These are phyloP conservation scores for Plasmodium reichenowi DNA, from an alignment of 169 alveolate genomes.

Conservation along the genomic window DNA sequence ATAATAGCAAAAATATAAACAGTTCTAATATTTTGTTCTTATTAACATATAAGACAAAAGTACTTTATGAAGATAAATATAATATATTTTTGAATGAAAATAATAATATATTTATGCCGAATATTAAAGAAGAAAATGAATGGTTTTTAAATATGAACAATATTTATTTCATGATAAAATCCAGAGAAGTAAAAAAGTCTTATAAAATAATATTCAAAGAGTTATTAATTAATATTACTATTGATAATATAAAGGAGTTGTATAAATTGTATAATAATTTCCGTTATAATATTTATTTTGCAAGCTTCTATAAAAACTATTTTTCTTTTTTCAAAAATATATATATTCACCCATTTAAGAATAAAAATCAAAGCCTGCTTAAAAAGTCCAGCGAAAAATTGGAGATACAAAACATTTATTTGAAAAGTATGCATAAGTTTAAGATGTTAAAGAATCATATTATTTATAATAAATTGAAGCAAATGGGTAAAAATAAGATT, in stretches of 20 bases:
- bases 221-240: slow-evolving; percentile 29
- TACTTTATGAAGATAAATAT: slow-evolving; percentile 45
- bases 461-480: slow-evolving; percentile 12
- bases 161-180: slow-evolving; percentile 15
- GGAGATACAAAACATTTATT: slow-evolving; percentile 32
- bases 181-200: slow-evolving; percentile 6
- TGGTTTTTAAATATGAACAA: slow-evolving; percentile 45
- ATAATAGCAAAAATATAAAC: neutral
- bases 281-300: slow-evolving; percentile 53
- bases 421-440: slow-evolving; percentile 9
- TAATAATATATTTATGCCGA: slow-evolving; percentile 65
- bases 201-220: slow-evolving; percentile 34
- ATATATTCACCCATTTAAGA: slow-evolving; percentile 29
- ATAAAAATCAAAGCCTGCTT: slow-evolving; percentile 8
- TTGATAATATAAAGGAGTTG: slow-evolving; percentile 55
- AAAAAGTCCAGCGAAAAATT: slow-evolving; percentile 48
- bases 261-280: slow-evolving; percentile 35
- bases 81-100: slow-evolving; percentile 53
- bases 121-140: slow-evolving; percentile 59
- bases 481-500: neutral
- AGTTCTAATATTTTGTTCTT: slow-evolving; percentile 1
- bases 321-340: slow-evolving; percentile 26
- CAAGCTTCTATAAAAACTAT: slow-evolving; percentile 36
- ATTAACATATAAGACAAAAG: slow-evolving; percentile 18
- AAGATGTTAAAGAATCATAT: slow-evolving; percentile 2